These are phyloP conservation scores for Scopulariopsis brevicaulis DNA, from an alignment of 2,329 filamentous ascomycete species.

Conservation along the genomic window DNA sequence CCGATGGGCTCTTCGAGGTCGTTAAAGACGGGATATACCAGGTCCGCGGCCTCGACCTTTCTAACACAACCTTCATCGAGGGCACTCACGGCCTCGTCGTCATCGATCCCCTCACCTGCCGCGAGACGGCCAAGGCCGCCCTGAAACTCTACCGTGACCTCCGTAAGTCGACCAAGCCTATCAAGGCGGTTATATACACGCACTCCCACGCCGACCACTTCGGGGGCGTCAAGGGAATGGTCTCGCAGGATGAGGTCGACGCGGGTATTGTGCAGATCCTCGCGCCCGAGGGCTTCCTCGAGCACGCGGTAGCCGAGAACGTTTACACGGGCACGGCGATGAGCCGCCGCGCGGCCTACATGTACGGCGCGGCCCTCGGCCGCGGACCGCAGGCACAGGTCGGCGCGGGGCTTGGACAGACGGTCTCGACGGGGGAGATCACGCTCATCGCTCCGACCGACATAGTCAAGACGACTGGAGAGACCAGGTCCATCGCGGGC, in stretches of 20 bases:
- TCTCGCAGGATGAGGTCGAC: conserved; percentile 7
- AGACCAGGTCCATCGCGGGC: conserved; percentile 19
- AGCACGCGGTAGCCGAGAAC: conserved; percentile 24
- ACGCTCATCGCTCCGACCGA: conserved; percentile 21
- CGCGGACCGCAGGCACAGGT: conserved; percentile 20
- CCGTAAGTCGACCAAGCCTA: conserved; percentile 8
- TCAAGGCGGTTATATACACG: conserved; percentile 25
- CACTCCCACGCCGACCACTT: conserved; percentile 28
- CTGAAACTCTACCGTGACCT: conserved; percentile 20
- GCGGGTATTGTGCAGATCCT: conserved; percentile 11
- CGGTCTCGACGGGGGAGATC: conserved; percentile 16
- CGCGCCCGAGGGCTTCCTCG: conserved; percentile 25
- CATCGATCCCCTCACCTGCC: conserved; percentile 23
- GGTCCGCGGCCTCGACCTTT: conserved; percentile 25
- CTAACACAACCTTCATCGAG: conserved; percentile 27
- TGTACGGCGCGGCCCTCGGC: conserved; percentile 23
- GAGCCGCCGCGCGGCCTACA: conserved; percentile 22
- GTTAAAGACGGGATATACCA: conserved; percentile 21
- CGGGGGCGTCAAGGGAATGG: conserved; percentile 14
- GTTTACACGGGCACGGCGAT: conserved; percentile 25
- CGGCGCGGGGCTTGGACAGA: conserved; percentile 22
- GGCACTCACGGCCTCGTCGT: conserved; percentile 22
- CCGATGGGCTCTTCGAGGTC: conserved; percentile 22
- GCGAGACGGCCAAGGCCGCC: conserved; percentile 20
- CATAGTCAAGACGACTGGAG: conserved; percentile 18